phyloP scores from a whole-genome alignment of 768 basidiomycete species.

The Mycena galericulata region DNA sequence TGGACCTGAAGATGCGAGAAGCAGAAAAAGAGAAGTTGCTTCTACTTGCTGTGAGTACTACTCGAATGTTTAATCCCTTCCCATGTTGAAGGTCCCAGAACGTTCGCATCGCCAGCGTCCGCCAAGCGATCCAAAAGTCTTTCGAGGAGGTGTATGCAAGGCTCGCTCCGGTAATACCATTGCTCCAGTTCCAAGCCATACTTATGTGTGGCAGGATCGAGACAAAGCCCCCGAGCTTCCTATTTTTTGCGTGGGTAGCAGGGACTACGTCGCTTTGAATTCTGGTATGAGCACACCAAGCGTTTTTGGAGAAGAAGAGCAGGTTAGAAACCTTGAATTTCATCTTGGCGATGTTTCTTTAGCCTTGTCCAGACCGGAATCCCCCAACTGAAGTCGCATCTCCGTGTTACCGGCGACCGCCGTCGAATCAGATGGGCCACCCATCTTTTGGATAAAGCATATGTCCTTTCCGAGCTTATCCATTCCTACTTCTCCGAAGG shows the following conservation, averaged over 20 bases:
- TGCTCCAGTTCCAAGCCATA: no score
- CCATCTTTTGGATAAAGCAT: neutral
- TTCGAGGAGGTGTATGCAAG: neutral
- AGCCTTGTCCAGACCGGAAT: conserved; percentile 12
- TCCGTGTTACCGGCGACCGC: neutral
- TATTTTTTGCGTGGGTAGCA: conserved; percentile 14
- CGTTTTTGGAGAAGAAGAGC: neutral
- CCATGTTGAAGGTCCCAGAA: neutral
- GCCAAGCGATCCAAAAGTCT: neutral
- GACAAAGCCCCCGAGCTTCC: neutral
- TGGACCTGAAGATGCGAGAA: neutral
- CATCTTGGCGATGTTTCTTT: neutral
- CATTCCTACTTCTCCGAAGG: conserved; percentile 12
- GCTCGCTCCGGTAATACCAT: neutral
- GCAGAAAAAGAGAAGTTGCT: neutral
- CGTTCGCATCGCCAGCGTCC: neutral
- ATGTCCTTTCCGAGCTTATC: neutral
- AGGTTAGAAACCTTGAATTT: neutral
- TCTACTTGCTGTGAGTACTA: neutral
- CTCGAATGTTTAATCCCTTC: neutral
- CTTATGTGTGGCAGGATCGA: neutral
- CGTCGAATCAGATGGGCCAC: conserved; percentile 1
- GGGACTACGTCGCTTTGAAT: neutral
- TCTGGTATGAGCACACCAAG: neutral
- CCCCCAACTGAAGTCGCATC: neutral